phyloP scores from a whole-genome alignment of 768 basidiomycete genomes.

The Trametes elegans region DNA sequence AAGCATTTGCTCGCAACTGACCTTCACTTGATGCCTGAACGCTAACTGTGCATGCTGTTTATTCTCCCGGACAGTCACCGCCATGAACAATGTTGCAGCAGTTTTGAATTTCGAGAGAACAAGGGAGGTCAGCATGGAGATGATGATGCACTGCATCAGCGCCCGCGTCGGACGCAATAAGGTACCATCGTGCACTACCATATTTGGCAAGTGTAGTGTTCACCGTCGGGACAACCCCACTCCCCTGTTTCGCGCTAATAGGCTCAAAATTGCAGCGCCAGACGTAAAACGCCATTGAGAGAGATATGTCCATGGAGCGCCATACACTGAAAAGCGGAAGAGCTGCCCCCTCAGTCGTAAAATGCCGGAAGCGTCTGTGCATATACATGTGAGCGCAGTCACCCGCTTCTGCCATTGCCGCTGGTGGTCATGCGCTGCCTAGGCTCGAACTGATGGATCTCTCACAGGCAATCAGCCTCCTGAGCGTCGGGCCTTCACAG shows the following conservation, averaged over 20 bases:
- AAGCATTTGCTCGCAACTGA: neutral
- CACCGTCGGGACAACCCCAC: neutral
- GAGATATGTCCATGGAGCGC: neutral
- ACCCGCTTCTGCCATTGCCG: neutral
- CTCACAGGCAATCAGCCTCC: slow-evolving; percentile 2
- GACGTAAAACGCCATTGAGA: neutral
- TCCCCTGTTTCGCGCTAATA: neutral
- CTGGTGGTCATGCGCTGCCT: slow-evolving; percentile 4
- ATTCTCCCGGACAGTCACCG: neutral
- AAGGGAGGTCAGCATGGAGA: neutral
- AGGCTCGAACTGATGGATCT: neutral
- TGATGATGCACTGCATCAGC: slow-evolving; percentile 10
- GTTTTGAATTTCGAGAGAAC: neutral
- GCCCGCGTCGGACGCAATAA: neutral
- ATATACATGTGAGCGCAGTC: neutral
- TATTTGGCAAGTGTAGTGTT: slow-evolving; percentile 11
- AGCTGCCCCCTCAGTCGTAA: neutral
- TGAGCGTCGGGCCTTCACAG: neutral
- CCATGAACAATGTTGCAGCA: neutral
- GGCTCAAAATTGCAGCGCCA: neutral
- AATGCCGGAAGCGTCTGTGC: neutral
- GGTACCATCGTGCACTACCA: slow-evolving; percentile 1
- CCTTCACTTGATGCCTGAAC: neutral
- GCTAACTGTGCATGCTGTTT: neutral
- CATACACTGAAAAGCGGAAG: too few relatives aligned